These are phyloP conservation scores for Pichia inconspicua DNA, from an alignment of 1,139 yeast genomes.

Conservation along the genomic window DNA sequence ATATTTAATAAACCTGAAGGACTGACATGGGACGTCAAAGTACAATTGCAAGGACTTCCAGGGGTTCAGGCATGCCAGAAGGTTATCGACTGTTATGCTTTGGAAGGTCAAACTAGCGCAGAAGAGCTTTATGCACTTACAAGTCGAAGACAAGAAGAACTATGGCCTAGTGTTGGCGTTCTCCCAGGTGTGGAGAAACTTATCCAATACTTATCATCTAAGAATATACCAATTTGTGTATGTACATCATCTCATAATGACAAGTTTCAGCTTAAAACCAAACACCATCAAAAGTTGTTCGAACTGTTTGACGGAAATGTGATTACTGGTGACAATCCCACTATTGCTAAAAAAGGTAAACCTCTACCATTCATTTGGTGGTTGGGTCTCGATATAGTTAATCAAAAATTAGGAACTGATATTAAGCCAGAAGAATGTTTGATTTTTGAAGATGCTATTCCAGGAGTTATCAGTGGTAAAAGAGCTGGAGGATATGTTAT, in stretches of 20 bases:
- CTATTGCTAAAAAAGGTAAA: conserved; percentile 80
- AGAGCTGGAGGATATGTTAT: conserved; percentile 81
- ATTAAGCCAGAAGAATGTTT: conserved; percentile 71
- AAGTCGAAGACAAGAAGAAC: conserved; percentile 41
- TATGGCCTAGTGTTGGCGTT: conserved; percentile 59
- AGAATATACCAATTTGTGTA: conserved; percentile 69
- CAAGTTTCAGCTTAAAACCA: conserved; percentile 62
- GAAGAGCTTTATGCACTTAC: conserved; percentile 51
- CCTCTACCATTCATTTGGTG: conserved; percentile 92
- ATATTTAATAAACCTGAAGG: conserved; percentile 59
- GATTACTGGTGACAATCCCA: conserved; percentile 81
- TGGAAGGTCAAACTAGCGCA: conserved; percentile 50
- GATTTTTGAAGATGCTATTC: conserved; percentile 89
- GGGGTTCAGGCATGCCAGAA: conserved; percentile 63
- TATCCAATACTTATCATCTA: conserved; percentile 40
- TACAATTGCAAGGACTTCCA: conserved; percentile 83
- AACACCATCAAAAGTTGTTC: conserved; percentile 55
- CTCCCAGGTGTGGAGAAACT: conserved; percentile 82
- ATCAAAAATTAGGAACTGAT: conserved; percentile 27
- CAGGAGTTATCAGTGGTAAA: conserved; percentile 77
- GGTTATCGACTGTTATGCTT: conserved; percentile 57
- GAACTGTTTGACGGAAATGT: conserved; percentile 57
- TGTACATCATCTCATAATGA: conserved; percentile 76
- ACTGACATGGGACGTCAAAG: conserved; percentile 83
- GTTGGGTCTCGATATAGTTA: conserved; percentile 48